Evolutionary conservation across 768 basidiomycete genomes (phyloP), one percentile per base, ranked within the genome.

Genomic region (Amanita rimosa): DNA sequence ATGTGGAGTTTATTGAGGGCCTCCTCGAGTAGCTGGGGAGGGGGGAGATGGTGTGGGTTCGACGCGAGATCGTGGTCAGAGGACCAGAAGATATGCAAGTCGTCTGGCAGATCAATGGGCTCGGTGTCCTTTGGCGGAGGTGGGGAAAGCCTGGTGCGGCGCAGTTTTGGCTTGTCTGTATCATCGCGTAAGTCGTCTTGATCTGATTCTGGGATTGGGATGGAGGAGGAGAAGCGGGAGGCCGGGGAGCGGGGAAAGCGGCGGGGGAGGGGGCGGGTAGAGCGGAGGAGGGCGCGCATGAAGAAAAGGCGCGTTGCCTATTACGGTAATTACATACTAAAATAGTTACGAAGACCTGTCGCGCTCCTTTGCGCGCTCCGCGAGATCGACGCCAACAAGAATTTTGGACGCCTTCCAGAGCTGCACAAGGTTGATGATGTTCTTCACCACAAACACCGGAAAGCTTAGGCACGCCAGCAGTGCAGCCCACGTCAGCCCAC

Each of bases 401-500:
- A 92, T 90, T 67, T 92, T 92, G 31, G 87, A 85, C 22, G 96
- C 95, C 64, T 99, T 99, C 94, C 94, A 97, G 50, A 97, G 78
- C 64, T 99, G 96, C 6, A 99, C 93, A 29, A 87, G 64, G 63
- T 97, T 96, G 71, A 99, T 90, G 49, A 93, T 58, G 62, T 98
- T 96, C 72, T 98, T 99, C 53, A 72, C 60, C 13, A 78, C 55
- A 61, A 82, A 95, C 41, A 96, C 67, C 0, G 81, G 85, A 55
- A 72, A 71, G 33, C 78, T 81, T 24, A 76, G 4, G 34, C 68
- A 48, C 0, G 88, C 92, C 54, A 91, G 62, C 3, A 81, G 53
- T 60, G 86, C 79, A 2, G 93, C 81, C 76, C 84, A 95, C 13
- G 89, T 91, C 55, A 85, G 57, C 17, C 53, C 54, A 29, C 55